Conservation (phyloP, 2,329 filamentous ascomycete species). For the Apiospora marii region DNA sequence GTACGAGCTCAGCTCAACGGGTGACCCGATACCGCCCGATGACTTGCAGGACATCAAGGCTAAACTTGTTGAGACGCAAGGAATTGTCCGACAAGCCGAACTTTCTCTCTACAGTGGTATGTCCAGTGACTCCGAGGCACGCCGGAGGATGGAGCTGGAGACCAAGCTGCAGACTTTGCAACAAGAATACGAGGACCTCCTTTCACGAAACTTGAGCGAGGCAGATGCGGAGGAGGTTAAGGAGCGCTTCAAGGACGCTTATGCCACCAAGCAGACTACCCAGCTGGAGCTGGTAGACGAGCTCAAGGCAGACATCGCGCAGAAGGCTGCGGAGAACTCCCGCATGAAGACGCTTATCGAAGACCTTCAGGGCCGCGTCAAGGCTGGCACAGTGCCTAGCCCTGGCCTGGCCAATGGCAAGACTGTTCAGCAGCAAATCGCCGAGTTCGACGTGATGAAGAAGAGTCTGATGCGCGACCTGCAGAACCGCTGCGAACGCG, state of each 20-base stretch:
- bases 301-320: conserved; percentile 76
- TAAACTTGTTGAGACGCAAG: conserved; percentile 86
- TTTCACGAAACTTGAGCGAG: conserved; percentile 80
- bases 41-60: conserved; percentile 80
- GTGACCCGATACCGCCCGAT: conserved; percentile 82
- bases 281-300: conserved; percentile 79
- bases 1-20: conserved; percentile 76
- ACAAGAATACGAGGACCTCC: conserved; percentile 82
- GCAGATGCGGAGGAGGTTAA: conserved; percentile 87
- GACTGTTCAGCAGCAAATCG: conserved; percentile 96
- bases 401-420: conserved; percentile 80
- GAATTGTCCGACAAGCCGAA: conserved; percentile 91
- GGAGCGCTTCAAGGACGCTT: conserved; percentile 77
- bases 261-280: conserved; percentile 76
- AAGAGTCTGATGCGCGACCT: conserved; percentile 99
- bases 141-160: conserved; percentile 80
- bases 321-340: conserved; percentile 82
- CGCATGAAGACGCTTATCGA: conserved; percentile 84
- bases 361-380: conserved; percentile 77
- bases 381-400: conserved; percentile 62
- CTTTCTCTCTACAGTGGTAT: conserved; percentile 78
- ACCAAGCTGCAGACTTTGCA: conserved; percentile 77
- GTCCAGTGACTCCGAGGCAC: conserved; percentile 69
- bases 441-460: conserved; percentile 99
- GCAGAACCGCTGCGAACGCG: conserved; percentile 96